Conservation (phyloP, 148 eudicot genomes). For the Rhododendron henanense region DNA sequence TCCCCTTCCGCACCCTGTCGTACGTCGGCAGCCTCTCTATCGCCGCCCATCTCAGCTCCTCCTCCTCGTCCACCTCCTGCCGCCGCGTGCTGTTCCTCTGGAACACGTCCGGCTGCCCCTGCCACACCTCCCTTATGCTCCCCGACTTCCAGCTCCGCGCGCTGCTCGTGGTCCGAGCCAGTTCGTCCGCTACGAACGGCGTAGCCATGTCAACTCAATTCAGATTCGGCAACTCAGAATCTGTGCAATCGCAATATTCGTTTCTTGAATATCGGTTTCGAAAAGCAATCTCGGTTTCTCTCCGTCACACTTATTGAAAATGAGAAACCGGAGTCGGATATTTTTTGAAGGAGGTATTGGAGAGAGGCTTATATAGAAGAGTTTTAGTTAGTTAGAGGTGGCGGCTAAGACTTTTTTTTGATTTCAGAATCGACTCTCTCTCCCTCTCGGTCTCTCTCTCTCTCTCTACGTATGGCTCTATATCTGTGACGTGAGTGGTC, state of each 20-base stretch:
- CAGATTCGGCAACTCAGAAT: not conserved
- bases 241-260: not conserved
- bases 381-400: not conserved
- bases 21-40: constrained; percentile 26
- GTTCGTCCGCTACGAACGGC: not conserved
- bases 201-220: not conserved
- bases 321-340: not conserved
- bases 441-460: not conserved
- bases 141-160: constrained; percentile 8
- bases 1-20: constrained; percentile 19
- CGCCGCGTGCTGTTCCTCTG: constrained; percentile 9
- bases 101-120: constrained; percentile 18
- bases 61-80: constrained; percentile 18
- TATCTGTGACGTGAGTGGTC: not conserved
- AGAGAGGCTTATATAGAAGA: not conserved
- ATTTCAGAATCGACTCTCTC: not conserved
- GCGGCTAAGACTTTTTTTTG: not conserved
- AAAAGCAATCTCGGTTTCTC: not conserved
- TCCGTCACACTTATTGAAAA: not conserved
- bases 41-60: constrained; percentile 25
- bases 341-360: not conserved
- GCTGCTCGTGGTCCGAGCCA: not conserved
- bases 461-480: not conserved
- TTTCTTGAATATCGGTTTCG: not conserved
- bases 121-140: constrained; percentile 24